Evolutionary conservation across 2,329 filamentous ascomycete genomes (phyloP).

Genomic region (Trichophyton benhamiae): DNA sequence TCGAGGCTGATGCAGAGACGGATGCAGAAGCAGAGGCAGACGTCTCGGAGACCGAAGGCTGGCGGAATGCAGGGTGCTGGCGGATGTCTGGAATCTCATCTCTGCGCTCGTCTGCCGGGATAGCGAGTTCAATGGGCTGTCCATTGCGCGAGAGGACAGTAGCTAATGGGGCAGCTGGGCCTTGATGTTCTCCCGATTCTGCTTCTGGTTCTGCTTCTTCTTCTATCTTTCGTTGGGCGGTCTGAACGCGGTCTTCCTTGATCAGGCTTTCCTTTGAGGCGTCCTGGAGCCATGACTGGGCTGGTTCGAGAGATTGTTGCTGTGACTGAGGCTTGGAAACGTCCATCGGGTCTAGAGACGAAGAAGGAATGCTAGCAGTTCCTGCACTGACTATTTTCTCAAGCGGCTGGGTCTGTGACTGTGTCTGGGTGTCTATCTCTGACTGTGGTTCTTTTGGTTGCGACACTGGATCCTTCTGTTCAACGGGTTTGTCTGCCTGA

Average conservation of each 20-base stretch:
- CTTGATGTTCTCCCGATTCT: neutral
- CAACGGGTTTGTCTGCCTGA: neutral
- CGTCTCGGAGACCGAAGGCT: conserved; percentile 40
- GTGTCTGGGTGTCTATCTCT: too few relatives aligned
- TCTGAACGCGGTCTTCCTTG: neutral
- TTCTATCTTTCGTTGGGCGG: neutral
- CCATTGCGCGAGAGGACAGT: neutral
- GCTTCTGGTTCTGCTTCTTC: neutral
- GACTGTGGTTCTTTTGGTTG: neutral
- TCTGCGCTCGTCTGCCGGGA: conserved; percentile 30
- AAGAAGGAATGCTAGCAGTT: neutral
- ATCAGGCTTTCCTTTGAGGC: conserved; percentile 24
- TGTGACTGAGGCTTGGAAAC: neutral
- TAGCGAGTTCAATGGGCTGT: conserved; percentile 7
- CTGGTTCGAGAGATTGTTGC: neutral
- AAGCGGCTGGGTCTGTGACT: too few relatives aligned
- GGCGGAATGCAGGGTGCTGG: conserved; percentile 37
- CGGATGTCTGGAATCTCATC: conserved; percentile 30
- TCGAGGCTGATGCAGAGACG: conserved; percentile 4
- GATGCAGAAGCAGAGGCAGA: too few relatives aligned
- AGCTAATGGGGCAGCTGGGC: too few relatives aligned
- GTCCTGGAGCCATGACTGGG: conserved; percentile 24
- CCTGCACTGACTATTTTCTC: too few relatives aligned
- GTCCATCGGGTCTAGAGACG: neutral
- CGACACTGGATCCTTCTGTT: neutral